Evolutionary conservation across 768 basidiomycete genomes (phyloP).

Genomic region (Lactarius sp.): DNA sequence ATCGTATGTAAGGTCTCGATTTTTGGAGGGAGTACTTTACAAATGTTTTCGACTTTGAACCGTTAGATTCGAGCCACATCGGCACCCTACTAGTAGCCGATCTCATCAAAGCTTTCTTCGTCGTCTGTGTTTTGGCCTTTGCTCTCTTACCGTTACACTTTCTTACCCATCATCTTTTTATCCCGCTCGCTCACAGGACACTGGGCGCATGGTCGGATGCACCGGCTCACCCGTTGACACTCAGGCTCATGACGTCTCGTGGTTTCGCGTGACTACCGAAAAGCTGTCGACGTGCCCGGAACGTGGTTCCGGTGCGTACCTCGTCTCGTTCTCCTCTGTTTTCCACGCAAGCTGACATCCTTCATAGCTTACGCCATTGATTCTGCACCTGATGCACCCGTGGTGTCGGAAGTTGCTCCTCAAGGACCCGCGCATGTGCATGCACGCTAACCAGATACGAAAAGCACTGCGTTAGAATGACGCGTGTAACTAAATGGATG

Average conservation of each 20-base stretch:
- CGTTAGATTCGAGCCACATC: constrained; percentile 77
- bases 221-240: constrained; percentile 94
- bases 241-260: constrained; percentile 87
- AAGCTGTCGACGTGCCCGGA: constrained; percentile 81
- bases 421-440: constrained; percentile 22
- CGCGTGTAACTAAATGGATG: constrained; percentile 8
- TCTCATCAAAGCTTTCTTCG: constrained; percentile 82
- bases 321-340: not conserved
- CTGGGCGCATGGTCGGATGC: constrained; percentile 85
- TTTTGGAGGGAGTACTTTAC: constrained; percentile 62
- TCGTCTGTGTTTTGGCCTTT: constrained; percentile 49
- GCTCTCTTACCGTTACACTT: not conserved
- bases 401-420: constrained; percentile 22
- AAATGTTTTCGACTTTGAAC: constrained; percentile 83
- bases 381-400: constrained; percentile 14
- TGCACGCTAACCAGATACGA: constrained; percentile 1
- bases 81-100: constrained; percentile 86
- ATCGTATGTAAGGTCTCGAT: constrained; percentile 89
- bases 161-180: constrained; percentile 12
- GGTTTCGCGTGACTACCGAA: constrained; percentile 67
- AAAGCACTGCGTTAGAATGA: constrained; percentile 9
- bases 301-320: constrained; percentile 82
- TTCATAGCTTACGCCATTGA: constrained; percentile 66
- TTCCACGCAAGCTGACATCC: constrained; percentile 3
- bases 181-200: constrained; percentile 45